These are phyloP conservation scores for Colletotrichum sidae DNA, from an alignment of 2,329 filamentous ascomycete species.

Conservation along the genomic window DNA sequence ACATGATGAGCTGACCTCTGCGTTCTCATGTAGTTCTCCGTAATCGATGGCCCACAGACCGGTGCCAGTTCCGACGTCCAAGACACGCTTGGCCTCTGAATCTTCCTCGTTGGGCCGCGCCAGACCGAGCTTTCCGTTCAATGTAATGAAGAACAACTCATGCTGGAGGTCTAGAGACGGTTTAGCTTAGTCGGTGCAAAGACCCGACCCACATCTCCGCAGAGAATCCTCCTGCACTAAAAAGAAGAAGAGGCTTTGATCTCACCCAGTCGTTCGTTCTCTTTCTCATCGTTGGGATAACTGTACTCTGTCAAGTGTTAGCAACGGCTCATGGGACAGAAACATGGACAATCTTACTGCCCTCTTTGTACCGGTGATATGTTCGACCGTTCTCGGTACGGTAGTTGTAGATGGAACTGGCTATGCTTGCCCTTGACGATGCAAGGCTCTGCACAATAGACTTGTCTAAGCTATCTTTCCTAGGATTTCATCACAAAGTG, in stretches of 20 bases:
- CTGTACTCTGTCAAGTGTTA: background rate
- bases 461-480: background rate
- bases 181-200: background rate
- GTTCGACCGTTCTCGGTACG: conserved; percentile 6
- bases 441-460: background rate
- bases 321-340: background rate
- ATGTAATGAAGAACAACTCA: conserved; percentile 42
- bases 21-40: conserved; percentile 40
- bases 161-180: conserved; percentile 42
- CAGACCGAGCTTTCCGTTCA: conserved; percentile 41
- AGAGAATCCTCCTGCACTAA: too few species aligned
- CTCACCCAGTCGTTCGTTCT: conserved; percentile 19
- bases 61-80: conserved; percentile 62
- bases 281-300: conserved; percentile 16
- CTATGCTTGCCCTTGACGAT: background rate
- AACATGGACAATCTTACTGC: background rate
- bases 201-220: too few species aligned
- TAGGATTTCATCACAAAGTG: too few species aligned
- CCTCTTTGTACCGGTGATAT: conserved; percentile 9
- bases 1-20: conserved; percentile 40
- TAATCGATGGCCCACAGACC: conserved; percentile 59
- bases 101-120: conserved; percentile 33
- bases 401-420: conserved; percentile 1
- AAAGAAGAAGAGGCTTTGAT: background rate
- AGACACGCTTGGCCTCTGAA: conserved; percentile 39